phyloP scores from a whole-genome alignment of 805 yeast genomes.

The Monosporozyma aerobia region DNA sequence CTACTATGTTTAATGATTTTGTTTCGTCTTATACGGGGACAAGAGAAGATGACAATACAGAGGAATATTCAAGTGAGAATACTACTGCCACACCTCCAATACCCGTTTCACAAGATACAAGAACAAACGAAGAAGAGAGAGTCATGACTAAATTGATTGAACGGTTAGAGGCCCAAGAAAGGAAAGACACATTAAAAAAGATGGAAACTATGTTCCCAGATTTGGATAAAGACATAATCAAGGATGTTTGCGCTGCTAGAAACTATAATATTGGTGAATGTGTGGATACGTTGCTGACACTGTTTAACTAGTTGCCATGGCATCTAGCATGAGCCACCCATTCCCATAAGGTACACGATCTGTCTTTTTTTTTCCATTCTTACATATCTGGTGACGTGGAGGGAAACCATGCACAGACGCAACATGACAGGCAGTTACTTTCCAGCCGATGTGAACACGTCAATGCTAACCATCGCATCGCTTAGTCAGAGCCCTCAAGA shows the following conservation, averaged over 20 bases:
- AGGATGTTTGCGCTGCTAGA: constrained; percentile 60
- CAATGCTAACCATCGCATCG: not conserved
- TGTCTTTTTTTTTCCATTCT: not conserved
- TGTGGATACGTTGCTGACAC: constrained; percentile 42
- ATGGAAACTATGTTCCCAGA: constrained; percentile 67
- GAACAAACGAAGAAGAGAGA: constrained; percentile 24
- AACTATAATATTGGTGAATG: constrained; percentile 61
- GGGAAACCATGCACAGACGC: too few species aligned
- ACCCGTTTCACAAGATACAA: not conserved
- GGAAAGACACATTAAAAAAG: constrained; percentile 37
- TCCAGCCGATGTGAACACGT: not conserved
- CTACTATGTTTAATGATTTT: constrained; percentile 18
- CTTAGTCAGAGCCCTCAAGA: not conserved
- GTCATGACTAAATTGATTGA: constrained; percentile 27
- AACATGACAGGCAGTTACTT: too few species aligned
- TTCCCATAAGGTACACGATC: not conserved
- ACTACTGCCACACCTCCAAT: not conserved
- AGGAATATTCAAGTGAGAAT: constrained; percentile 13
- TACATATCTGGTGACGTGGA: not conserved
- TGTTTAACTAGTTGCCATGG: constrained; percentile 10
- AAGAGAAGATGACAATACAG: not conserved
- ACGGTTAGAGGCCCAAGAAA: constrained; percentile 35
- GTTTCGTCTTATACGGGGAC: constrained; percentile 7
- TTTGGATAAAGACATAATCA: constrained; percentile 57
- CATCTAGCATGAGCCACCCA: not conserved